These are phyloP conservation scores for Fusarium pseudoanthophilum DNA, from an alignment of 2,329 filamentous ascomycete species.

Conservation along the genomic window DNA sequence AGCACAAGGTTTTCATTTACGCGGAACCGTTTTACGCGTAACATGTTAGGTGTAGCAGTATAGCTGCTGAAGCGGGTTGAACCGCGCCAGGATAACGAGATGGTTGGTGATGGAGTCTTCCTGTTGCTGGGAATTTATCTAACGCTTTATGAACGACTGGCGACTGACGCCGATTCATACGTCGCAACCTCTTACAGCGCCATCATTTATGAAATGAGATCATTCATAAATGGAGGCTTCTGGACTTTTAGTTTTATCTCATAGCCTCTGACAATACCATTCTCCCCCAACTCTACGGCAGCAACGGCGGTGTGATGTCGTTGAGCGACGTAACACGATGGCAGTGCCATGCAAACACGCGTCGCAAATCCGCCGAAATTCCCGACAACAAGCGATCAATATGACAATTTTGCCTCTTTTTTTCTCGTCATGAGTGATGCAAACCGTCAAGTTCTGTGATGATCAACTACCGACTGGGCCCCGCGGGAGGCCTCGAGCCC, in stretches of 20 bases:
- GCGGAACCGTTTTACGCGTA: constrained; percentile 43
- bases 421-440: not conserved
- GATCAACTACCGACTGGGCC: not conserved
- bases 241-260: no score
- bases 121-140: constrained; percentile 71
- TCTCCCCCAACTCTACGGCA: not conserved
- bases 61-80: constrained; percentile 74
- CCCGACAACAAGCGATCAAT: not conserved
- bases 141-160: constrained; percentile 86
- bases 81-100: constrained; percentile 78
- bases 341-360: not conserved
- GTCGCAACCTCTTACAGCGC: constrained; percentile 77
- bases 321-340: not conserved
- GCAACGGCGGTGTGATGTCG: not conserved
- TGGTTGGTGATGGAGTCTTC: no score
- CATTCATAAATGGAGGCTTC: fast-evolving
- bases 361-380: not conserved
- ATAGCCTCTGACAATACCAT: no score
- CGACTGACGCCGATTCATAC: constrained; percentile 53
- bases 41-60: constrained; percentile 76
- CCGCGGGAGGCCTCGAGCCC: not conserved
- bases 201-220: constrained; percentile 73
- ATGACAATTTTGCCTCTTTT: not conserved
- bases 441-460: not conserved
- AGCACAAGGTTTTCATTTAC: not conserved